phyloP scores from a whole-genome alignment of 495 filamentous ascomycete genomes.

The Penicillium malachiteum region DNA sequence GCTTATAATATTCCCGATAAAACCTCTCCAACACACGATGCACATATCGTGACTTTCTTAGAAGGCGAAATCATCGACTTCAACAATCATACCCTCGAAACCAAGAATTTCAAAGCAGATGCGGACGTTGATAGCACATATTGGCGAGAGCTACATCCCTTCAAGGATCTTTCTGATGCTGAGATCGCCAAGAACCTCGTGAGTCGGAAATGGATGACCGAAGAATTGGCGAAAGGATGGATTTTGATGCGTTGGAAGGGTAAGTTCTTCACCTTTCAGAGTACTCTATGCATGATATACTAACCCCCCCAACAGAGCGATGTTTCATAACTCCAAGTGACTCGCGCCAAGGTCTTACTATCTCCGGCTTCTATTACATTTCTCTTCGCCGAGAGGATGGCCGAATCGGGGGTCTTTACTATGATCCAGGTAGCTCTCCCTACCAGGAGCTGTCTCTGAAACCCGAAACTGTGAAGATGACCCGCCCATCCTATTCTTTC shows the following conservation, averaged over 20 bases:
- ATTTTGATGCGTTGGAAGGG: conserved; percentile 81
- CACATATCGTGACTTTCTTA: conserved; percentile 69
- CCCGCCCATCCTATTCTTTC: conserved; percentile 41
- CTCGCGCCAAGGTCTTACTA: conserved; percentile 62
- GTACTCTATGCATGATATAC: neutral
- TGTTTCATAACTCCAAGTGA: conserved; percentile 68
- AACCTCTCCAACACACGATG: conserved; percentile 51
- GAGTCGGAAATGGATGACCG: conserved; percentile 55
- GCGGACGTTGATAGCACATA: conserved; percentile 64
- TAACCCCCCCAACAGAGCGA: conserved; percentile 48
- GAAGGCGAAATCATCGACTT: conserved; percentile 81
- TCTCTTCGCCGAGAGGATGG: conserved; percentile 61
- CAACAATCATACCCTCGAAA: conserved; percentile 64
- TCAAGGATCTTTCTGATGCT: conserved; percentile 56
- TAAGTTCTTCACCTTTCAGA: conserved; percentile 23
- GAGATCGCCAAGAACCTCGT: conserved; percentile 59
- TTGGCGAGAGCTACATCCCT: conserved; percentile 70
- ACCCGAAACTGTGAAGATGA: conserved; percentile 47
- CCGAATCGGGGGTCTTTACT: conserved; percentile 67
- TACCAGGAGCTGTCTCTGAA: conserved; percentile 66
- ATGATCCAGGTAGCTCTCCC: conserved; percentile 68
- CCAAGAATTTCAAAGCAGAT: conserved; percentile 63
- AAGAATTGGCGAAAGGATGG: conserved; percentile 57
- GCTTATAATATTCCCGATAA: conserved; percentile 71
- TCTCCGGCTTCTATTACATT: conserved; percentile 75